Conservation (phyloP, 352 stramenopile species). For the Phytopythium helicoides region DNA sequence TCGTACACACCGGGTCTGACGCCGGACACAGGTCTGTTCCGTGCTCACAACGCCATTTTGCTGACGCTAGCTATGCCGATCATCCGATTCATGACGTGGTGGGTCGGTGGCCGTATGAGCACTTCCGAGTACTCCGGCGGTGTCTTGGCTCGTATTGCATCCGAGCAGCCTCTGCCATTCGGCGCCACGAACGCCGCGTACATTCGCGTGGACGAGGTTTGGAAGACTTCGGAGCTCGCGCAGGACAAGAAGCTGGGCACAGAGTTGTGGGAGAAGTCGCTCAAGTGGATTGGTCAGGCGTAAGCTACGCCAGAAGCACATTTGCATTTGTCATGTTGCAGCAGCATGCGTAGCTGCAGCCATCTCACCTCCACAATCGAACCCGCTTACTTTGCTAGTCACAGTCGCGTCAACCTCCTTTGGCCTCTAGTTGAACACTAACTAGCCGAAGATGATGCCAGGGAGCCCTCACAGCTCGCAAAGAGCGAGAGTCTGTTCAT, state of each 20-base stretch:
- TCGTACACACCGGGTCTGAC: conserved; percentile 43
- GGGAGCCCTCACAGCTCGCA: no score
- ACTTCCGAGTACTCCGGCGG: conserved; percentile 29
- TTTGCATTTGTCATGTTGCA: no score
- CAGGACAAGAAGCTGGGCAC: conserved; percentile 23
- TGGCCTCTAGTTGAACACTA: no score
- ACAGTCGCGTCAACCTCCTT: no score
- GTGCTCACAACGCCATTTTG: conserved; percentile 24
- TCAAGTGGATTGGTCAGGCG: conserved; percentile 10
- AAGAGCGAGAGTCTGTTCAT: no score
- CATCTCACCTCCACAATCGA: no score
- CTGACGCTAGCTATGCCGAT: conserved; percentile 28
- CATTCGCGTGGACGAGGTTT: conserved; percentile 34
- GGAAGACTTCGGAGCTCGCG: conserved; percentile 28
- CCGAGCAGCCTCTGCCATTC: conserved; percentile 25
- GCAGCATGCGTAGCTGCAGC: no score
- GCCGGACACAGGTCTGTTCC: conserved; percentile 39
- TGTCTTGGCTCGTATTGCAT: conserved; percentile 32
- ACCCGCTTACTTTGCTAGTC: no score
- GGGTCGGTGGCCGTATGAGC: conserved; percentile 20
- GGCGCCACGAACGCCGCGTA: conserved; percentile 28
- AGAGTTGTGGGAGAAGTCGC: conserved; percentile 33
- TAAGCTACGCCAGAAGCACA: no score
- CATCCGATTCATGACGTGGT: conserved; percentile 22
- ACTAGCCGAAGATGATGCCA: no score